Evolutionary conservation across 2,329 filamentous ascomycete species (phyloP), one percentile per base, ranked within the genome.

Genomic region (Clarireedia monteithiana): DNA sequence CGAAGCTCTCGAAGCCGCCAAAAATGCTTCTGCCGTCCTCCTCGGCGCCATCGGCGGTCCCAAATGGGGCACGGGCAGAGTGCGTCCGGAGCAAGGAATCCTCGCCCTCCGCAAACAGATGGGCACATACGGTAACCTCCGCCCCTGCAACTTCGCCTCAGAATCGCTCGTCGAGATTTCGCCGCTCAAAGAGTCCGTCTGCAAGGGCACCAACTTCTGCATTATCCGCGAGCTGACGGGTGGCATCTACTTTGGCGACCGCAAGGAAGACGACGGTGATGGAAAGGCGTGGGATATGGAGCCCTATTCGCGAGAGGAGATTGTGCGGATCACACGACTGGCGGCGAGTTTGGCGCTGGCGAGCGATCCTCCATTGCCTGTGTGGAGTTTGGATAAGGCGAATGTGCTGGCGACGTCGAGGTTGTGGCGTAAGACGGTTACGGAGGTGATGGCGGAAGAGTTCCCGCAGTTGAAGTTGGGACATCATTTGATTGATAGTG

Each of bases 21-120:
- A 95, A 73, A 77, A 80, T 51, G 91, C 91, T 61, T 88, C 96
- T 72, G 92, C 91, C 40, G 87, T 97, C 58, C 84, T 97, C 58
- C 84, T 97, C 54, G 92, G 91, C 64, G 90, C 92, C 64, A 95
- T 97, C 68, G 92, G 92, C 64, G 92, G 92, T n/a, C 92, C 94
- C 14, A 73, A 96, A 89, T 97, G 91, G 90, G 91, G 91, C 59
- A 94, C 90, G 34, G 89, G 89, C 63, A 75, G 84, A 57, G 86
- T 96, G 61, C 89, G 91, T 46, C 92, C 92, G 1, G 92, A 97
- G 72, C 89, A 96, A 75, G 92, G 92, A 59, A 84, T 97, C 66
- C 85, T 97, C 60, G 82, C 78, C 64, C 88, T 97, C 53, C 90
- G 92, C 75, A 96, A 95, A 75, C 89, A 96, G 74, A 88, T 97